phyloP scores from a whole-genome alignment of 768 basidiomycete genomes.

The Mycena haematopus region DNA sequence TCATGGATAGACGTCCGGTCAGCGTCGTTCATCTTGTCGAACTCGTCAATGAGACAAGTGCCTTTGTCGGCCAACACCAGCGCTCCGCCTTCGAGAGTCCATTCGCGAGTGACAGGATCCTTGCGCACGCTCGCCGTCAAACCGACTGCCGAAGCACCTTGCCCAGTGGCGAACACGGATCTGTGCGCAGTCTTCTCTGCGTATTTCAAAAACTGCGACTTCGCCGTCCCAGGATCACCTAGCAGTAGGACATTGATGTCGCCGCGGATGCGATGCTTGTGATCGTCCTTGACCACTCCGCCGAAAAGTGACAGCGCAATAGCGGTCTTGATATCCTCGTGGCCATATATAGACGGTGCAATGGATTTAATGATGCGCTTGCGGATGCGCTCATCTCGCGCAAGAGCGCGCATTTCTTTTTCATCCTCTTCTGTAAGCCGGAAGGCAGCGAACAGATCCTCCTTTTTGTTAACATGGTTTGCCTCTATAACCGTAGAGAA shows the following conservation, averaged over 20 bases:
- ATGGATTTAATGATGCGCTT: slow-evolving; percentile 99
- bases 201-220: slow-evolving; percentile 98
- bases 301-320: slow-evolving; percentile 94
- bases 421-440: slow-evolving; percentile 97
- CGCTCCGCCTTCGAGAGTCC: slow-evolving; percentile 98
- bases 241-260: slow-evolving; percentile 97
- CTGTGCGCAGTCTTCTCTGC: slow-evolving; percentile 98
- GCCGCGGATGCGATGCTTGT: slow-evolving; percentile 94
- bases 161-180: slow-evolving; percentile 97
- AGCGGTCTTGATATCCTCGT: slow-evolving; percentile 99
- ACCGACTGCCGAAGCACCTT: slow-evolving; percentile 98
- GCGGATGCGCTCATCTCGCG: slow-evolving; percentile 91
- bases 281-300: slow-evolving; percentile 93
- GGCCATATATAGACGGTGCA: slow-evolving; percentile 98
- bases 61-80: slow-evolving; percentile 99
- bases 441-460: slow-evolving; percentile 98
- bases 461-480: slow-evolving; percentile 99
- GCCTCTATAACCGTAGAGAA: slow-evolving; percentile 99
- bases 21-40: slow-evolving; percentile 99
- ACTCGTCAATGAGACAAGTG: slow-evolving; percentile 97
- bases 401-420: slow-evolving; percentile 84
- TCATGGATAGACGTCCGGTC: slow-evolving; percentile 99
- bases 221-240: slow-evolving; percentile 98
- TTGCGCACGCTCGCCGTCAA: slow-evolving; percentile 98
- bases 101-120: slow-evolving; percentile 95